Conservation (phyloP, 805 yeast species). For the Candida multigemmis region DNA sequence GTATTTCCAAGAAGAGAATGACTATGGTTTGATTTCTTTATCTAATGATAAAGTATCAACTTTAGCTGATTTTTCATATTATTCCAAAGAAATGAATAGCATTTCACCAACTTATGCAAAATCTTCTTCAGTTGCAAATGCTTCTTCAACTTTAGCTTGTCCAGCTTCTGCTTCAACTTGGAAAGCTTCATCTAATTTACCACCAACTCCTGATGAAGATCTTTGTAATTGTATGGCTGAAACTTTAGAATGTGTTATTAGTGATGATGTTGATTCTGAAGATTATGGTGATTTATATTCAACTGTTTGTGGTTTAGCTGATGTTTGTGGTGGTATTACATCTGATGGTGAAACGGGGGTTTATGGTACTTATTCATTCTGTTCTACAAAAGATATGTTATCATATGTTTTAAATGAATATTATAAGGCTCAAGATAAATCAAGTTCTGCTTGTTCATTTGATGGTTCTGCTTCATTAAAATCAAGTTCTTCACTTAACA, state of each 20-base stretch:
- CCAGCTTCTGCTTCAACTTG: conserved; percentile 50
- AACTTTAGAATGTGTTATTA: conserved; percentile 53
- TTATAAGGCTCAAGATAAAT: conserved; percentile 38
- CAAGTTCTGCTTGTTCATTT: conserved; percentile 54
- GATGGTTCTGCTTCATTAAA: conserved; percentile 53
- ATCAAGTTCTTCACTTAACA: conserved; percentile 16
- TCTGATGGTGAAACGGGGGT: conserved; percentile 56
- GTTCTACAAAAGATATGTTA: conserved; percentile 56
- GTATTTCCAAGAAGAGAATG: conserved; percentile 79
- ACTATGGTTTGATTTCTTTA: conserved; percentile 71
- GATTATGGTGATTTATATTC: conserved; percentile 56
- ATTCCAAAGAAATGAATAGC: conserved; percentile 22
- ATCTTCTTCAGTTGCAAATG: conserved; percentile 26
- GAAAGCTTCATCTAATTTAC: conserved; percentile 60
- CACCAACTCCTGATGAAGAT: conserved; percentile 67
- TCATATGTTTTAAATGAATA: conserved; percentile 58
- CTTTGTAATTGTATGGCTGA: conserved; percentile 56
- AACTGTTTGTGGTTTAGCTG: conserved; percentile 43
- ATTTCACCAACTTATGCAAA: conserved; percentile 28
- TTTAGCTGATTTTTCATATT: conserved; percentile 45
- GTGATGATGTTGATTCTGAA: conserved; percentile 39
- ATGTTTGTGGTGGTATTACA: conserved; percentile 54
- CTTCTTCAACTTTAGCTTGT: conserved; percentile 57
- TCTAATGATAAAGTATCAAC: conserved; percentile 44
- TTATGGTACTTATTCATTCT: conserved; percentile 70